A percentile compares a stretch with the other conserved stretches of the same genome.
Evolutionary conservation across 2,329 filamentous ascomycete species (phyloP).

Genomic region (Calonectria montana): DNA sequence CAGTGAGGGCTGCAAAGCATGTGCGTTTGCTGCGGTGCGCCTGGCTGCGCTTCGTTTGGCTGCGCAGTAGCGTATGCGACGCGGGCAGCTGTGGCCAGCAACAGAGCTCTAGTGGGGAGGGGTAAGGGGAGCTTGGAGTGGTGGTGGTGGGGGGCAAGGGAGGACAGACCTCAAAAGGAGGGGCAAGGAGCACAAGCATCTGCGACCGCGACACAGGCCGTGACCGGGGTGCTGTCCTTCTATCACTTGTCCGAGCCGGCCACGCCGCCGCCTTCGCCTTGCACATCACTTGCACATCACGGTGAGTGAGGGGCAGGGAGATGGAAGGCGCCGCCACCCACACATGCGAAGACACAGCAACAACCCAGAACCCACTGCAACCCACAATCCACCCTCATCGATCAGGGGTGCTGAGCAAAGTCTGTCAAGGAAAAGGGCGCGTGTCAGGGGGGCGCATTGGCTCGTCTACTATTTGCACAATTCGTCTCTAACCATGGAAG

Average conservation of each 20-base stretch:
- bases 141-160: neutral
- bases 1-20: slow-evolving; percentile 15
- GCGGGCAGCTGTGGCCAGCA: slow-evolving; percentile 6
- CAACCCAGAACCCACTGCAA: slow-evolving; percentile 16
- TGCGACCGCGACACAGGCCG: slow-evolving; percentile 6
- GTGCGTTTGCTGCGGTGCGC: slow-evolving; percentile 5
- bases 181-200: slow-evolving; percentile 12
- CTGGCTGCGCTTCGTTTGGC: neutral
- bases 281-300: neutral
- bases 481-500: neutral
- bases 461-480: neutral
- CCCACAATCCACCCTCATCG: slow-evolving; percentile 11
- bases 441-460: neutral
- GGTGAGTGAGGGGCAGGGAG: slow-evolving; percentile 15
- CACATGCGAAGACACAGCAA: neutral
- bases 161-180: slow-evolving; percentile 18
- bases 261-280: slow-evolving; percentile 10
- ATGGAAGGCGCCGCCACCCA: slow-evolving; percentile 24
- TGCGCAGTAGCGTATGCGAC: slow-evolving; percentile 8
- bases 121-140: slow-evolving; percentile 11
- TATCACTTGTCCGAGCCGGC: slow-evolving; percentile 17
- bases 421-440: neutral
- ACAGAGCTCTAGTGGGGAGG: slow-evolving; percentile 23
- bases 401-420: neutral
- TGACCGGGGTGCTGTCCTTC: slow-evolving; percentile 7